phyloP scores from a whole-genome alignment of 2,329 filamentous ascomycete genomes.

The Aspergillus flavus region DNA sequence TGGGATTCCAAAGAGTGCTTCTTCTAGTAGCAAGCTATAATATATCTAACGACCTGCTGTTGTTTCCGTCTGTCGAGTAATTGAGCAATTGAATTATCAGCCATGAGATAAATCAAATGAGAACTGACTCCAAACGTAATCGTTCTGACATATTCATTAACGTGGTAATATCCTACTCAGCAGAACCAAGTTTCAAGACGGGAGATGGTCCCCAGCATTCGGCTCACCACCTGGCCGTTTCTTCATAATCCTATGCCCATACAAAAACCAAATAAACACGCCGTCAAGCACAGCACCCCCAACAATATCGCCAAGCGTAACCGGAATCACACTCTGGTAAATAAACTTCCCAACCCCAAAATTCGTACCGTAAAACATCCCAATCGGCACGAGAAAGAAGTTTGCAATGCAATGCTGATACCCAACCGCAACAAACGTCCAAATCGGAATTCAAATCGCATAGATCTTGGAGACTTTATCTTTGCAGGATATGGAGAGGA shows the following conservation, averaged over 20 bases:
- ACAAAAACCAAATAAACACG: background rate
- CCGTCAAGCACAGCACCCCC: background rate
- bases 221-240: background rate
- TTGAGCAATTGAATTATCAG: background rate
- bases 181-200: background rate
- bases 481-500: background rate
- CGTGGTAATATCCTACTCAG: rapidly evolving
- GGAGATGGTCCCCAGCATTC: background rate
- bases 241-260: background rate
- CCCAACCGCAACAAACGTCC: background rate
- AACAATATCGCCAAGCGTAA: background rate
- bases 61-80: no score
- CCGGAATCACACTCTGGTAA: background rate
- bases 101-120: background rate
- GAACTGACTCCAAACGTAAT: no score
- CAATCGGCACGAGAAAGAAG: background rate
- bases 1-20: background rate
- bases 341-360: background rate
- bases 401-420: background rate
- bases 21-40: background rate
- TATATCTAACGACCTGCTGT: background rate
- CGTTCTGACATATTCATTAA: background rate
- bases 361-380: background rate
- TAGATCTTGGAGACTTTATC: background rate
- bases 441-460: background rate